These are phyloP conservation scores for Pyrenophora teres DNA, from an alignment of 2,329 filamentous ascomycete genomes.

Conservation along the genomic window DNA sequence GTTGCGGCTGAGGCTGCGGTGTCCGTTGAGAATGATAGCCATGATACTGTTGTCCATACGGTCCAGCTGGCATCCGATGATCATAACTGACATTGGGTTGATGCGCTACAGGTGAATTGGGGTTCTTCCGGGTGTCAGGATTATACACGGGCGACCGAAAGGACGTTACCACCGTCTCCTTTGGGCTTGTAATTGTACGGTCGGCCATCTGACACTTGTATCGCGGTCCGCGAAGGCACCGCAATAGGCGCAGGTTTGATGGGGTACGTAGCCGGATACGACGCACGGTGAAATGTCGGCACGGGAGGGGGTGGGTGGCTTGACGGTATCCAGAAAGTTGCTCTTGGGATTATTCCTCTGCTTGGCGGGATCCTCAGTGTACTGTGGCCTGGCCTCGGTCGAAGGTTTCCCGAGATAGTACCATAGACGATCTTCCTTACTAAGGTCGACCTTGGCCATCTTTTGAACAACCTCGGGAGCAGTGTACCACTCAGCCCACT, in stretches of 20 bases:
- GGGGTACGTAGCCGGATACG: slow-evolving; percentile 48
- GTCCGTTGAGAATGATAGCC: slow-evolving; percentile 28
- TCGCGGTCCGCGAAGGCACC: slow-evolving; percentile 40
- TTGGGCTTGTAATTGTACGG: slow-evolving; percentile 46
- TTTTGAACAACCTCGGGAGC: slow-evolving; percentile 48
- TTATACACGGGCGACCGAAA: slow-evolving; percentile 41
- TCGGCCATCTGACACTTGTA: slow-evolving; percentile 32
- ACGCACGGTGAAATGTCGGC: slow-evolving; percentile 34
- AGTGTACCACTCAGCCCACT: slow-evolving; percentile 72
- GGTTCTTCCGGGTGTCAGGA: slow-evolving; percentile 43
- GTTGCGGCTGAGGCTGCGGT: slow-evolving; percentile 21
- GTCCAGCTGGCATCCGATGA: slow-evolving; percentile 31
- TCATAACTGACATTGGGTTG: slow-evolving; percentile 46
- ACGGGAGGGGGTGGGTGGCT: slow-evolving; percentile 46
- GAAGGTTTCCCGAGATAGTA: slow-evolving; percentile 84
- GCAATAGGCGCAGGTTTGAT: slow-evolving; percentile 51
- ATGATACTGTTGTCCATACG: slow-evolving; percentile 28
- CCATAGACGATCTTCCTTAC: slow-evolving; percentile 78
- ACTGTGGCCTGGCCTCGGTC: slow-evolving; percentile 88
- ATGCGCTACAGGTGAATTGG: slow-evolving; percentile 46
- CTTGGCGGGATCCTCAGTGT: slow-evolving; percentile 74
- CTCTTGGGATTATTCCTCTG: slow-evolving; percentile 69
- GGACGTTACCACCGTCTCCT: slow-evolving; percentile 26
- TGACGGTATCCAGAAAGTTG: slow-evolving; percentile 73
- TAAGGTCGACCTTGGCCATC: slow-evolving; percentile 72